phyloP scores from a whole-genome alignment of 371 early-diverging fungal species.

The Apophysomyces ossiformis region DNA sequence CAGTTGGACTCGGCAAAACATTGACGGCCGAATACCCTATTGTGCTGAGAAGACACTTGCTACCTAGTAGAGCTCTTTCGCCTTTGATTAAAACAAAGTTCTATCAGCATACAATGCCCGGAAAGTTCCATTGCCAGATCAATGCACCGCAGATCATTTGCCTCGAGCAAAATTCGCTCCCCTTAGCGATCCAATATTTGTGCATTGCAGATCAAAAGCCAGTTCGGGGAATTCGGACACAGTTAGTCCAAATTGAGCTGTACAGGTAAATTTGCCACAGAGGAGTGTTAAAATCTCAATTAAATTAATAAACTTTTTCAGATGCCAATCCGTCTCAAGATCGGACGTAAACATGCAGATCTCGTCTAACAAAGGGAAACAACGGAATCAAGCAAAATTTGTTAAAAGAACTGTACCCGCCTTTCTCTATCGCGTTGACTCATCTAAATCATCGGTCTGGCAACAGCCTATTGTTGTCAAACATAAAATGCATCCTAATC shows the following conservation, averaged over 20 bases:
- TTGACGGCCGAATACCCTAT: slow-evolving; percentile 31
- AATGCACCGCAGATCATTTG: slow-evolving; percentile 34
- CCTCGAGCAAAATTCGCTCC: slow-evolving; percentile 26
- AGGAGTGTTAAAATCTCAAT: slow-evolving; percentile 10
- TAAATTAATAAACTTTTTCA: slow-evolving; percentile 10
- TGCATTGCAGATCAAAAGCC: slow-evolving; percentile 35
- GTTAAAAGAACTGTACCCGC: slow-evolving; percentile 32
- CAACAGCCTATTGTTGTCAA: slow-evolving; percentile 31
- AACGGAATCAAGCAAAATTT: slow-evolving; percentile 14
- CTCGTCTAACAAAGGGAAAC: slow-evolving; percentile 4
- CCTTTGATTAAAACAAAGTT: slow-evolving; percentile 31
- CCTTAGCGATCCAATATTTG: slow-evolving; percentile 29
- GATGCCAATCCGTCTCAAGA: slow-evolving; percentile 17
- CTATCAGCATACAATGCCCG: slow-evolving; percentile 29
- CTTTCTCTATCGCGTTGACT: slow-evolving; percentile 23
- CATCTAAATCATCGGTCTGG: slow-evolving; percentile 27
- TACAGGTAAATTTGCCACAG: slow-evolving; percentile 26
- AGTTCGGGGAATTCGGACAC: slow-evolving; percentile 33
- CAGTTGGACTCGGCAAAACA: slow-evolving; percentile 28
- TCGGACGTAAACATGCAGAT: slow-evolving; percentile 6
- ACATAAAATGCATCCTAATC: slow-evolving; percentile 23
- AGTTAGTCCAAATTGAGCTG: slow-evolving; percentile 30
- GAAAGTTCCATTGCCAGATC: slow-evolving; percentile 37
- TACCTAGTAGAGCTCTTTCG: slow-evolving; percentile 27
- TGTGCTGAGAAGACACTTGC: slow-evolving; percentile 25